Base-by-base conservation (phyloP, 768 basidiomycete species). In the Rubroboletus satanas region DNA sequence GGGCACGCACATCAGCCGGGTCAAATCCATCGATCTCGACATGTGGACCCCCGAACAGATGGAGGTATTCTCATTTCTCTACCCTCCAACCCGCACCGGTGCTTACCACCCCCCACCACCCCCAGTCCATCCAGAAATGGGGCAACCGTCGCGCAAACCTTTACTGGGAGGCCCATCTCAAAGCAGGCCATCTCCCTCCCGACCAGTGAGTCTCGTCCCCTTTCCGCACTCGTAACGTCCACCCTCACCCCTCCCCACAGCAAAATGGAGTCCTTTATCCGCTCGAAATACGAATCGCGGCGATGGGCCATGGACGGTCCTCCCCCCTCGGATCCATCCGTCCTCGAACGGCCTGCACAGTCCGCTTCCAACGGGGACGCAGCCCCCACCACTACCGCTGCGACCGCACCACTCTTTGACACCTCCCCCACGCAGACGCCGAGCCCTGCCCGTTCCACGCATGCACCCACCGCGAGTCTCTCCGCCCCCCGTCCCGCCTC, bases 1-100 rank as follows among this genome's bases (percentile, higher is more conserved):
- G 93, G 96, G 96, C 56, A 98, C 96, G 0, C 96, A 99, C 72
- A 97, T 98, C 71, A 91, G 90, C 74, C 91, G 89, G 67, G 90
- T 99, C 69, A 97, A 97, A 67, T 96, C 93, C 3, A 91, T 99
- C 51, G 96, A 99, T 74, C 84, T 99, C 51, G 96, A 99, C 64
- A 83, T 90, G 17, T 99, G 96, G 96, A 96, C 93, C 8, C 92
- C 93, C 3, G 94, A 98, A 59, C 96, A 99, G 74, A 95, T 99
- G 89, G 84, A 87, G 75, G 94, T 93, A 62, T 57, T 7, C 33
- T 11, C 45, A 7, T 81, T 60, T 28, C 54, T 14, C 42, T 14
- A 6, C 17, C 18, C 1, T 38, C 46, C 23, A 29, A 28, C 29
- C 45, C 23, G 36, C 26, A 37, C 52, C 23, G 31, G 26, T 18